phyloP scores from a whole-genome alignment of 2,329 filamentous ascomycete genomes.

The Rachicladosporium sp. region DNA sequence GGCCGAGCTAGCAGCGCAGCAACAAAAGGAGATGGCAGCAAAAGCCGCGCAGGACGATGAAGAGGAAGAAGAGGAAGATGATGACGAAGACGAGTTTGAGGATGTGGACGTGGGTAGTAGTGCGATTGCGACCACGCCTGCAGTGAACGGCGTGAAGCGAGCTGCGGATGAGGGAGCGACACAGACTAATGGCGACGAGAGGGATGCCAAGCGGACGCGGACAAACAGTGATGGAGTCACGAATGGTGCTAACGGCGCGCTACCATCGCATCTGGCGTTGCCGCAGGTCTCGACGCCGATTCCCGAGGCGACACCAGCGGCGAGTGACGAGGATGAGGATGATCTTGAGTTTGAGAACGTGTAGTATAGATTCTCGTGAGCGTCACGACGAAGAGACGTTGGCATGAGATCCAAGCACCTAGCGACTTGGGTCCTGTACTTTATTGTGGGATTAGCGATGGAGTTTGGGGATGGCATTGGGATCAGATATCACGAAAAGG shows the following conservation, averaged over 20 bases:
- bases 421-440: too few species aligned
- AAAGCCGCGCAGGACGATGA: slow-evolving; percentile 40
- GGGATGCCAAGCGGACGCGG: slow-evolving; percentile 49
- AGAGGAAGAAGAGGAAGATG: slow-evolving; percentile 37
- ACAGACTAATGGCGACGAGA: slow-evolving; percentile 28
- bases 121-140: slow-evolving; percentile 24
- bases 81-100: slow-evolving; percentile 41
- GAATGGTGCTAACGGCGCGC: slow-evolving; percentile 5
- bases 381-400: too few species aligned
- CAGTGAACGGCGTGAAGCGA: slow-evolving; percentile 5
- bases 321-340: slow-evolving; percentile 30
- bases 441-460: too few species aligned
- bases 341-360: slow-evolving; percentile 11
- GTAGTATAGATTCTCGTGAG: neutral
- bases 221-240: slow-evolving; percentile 36
- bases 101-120: slow-evolving; percentile 36
- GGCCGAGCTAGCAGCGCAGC: slow-evolving; percentile 50
- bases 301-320: slow-evolving; percentile 24
- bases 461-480: too few species aligned
- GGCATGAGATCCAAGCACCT: too few species aligned
- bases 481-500: too few species aligned
- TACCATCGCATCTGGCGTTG: too few species aligned
- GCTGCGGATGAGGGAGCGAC: slow-evolving; percentile 18
- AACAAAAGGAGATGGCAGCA: slow-evolving; percentile 30
- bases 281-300: slow-evolving; percentile 6